These are phyloP conservation scores for Aaosphaeria pasadenensis DNA, from an alignment of 2,329 filamentous ascomycete species.

Conservation along the genomic window DNA sequence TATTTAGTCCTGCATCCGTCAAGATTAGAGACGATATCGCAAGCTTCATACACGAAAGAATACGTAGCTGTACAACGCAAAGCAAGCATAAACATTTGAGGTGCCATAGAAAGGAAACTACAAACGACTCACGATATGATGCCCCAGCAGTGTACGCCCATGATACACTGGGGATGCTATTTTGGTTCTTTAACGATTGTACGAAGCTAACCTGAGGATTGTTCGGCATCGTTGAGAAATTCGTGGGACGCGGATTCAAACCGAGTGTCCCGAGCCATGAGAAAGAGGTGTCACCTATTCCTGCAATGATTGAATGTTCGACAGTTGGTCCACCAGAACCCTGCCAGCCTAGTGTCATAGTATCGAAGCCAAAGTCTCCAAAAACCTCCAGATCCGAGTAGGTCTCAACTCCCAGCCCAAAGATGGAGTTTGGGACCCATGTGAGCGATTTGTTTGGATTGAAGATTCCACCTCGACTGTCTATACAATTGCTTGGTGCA, in stretches of 20 bases:
- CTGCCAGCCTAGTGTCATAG: conserved; percentile 21
- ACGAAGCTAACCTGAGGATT: conserved; percentile 27
- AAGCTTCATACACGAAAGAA: too few species aligned
- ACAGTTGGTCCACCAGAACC: conserved; percentile 14
- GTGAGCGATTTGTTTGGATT: conserved; percentile 27
- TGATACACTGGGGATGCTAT: conserved; percentile 23
- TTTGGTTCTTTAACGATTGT: conserved; percentile 13
- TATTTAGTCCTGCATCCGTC: neutral
- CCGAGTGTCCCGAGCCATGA: conserved; percentile 18
- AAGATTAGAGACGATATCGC: too few species aligned
- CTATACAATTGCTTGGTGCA: conserved; percentile 23
- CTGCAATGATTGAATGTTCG: conserved; percentile 34
- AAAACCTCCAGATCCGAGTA: conserved; percentile 22
- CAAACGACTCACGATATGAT: conserved; percentile 30
- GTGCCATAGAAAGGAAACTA: neutral
- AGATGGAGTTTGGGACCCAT: conserved; percentile 29
- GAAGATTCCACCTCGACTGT: conserved; percentile 27
- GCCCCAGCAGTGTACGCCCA: conserved; percentile 37
- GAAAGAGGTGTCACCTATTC: conserved; percentile 32
- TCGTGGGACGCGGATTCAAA: conserved; percentile 22
- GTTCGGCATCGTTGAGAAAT: conserved; percentile 31
- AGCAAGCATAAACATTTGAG: neutral
- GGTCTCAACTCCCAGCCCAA: conserved; percentile 15
- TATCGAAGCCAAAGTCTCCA: conserved; percentile 34
- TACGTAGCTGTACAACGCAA: too few species aligned